Evolutionary conservation across 1,284 basidiomycete genomes (phyloP), one percentile per base, ranked within the genome.

Genomic region (Trametes sp.): DNA sequence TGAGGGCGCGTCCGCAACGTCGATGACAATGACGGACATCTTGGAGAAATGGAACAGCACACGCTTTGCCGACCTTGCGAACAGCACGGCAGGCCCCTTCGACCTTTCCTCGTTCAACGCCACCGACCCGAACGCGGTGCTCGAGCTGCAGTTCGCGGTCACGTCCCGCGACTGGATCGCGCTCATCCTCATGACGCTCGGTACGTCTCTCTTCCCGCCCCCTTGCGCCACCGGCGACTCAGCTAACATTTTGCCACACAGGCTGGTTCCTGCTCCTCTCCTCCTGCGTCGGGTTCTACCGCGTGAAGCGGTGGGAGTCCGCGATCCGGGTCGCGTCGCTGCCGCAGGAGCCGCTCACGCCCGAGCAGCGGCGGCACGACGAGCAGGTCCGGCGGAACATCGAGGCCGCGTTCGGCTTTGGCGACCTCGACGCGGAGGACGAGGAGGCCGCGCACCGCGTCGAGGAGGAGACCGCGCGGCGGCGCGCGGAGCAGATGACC

Each of bases 261-360:
- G 94, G 96, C 13, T 97, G 95, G 94, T 95, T 97, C 82, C 80
- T 96, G 42, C 81, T 97, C 19, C 80, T 95, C 23, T 90, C 92
- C 1, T 91, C 89, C 45, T 66, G 92, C 54, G 84, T 95, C 49
- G 88, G 91, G 23, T 96, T 88, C 79, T 94, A 90, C 85, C 87
- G 94, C 66, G 86, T 95, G 42, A 95, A 95, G 75, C 86, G 90
- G 57, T 93, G 89, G 88, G 90, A 92, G 71, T 73, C 78, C 38
- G 87, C 87, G 10, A 82, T 92, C 60, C 84, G 85, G 29, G 74
- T 80, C 21, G 75, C 84, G 23, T 70, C 79, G 59, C 62, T 71
- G 19, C 57, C 65, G 10, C 74, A 77, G 14, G 63, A 75, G n/a
- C 57, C 74, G 11, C 63, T 74, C 49, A 76, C 82, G 6, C 59